These are phyloP conservation scores for Sugiyamaella floridensis DNA, from an alignment of 805 yeast species.

Conservation along the genomic window DNA sequence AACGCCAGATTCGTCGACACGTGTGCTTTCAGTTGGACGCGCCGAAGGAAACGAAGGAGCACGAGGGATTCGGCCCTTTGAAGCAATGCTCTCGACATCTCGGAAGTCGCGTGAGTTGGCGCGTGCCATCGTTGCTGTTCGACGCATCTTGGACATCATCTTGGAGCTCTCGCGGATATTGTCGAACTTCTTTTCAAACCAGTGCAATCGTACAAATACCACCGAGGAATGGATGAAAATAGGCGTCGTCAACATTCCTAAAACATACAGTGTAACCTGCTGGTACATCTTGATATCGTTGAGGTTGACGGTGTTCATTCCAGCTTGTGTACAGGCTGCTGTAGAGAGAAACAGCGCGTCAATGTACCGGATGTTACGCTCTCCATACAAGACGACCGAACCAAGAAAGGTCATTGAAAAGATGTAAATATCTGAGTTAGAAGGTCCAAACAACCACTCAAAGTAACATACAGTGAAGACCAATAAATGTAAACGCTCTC, in stretches of 20 bases:
- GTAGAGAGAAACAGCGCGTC: slow-evolving; percentile 73
- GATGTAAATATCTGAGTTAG: slow-evolving; percentile 43
- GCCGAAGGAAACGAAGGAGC: too few relatives aligned
- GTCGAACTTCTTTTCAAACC: slow-evolving; percentile 85
- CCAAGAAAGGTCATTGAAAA: slow-evolving; percentile 51
- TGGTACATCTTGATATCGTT: slow-evolving; percentile 66
- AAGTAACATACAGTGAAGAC: slow-evolving; percentile 27
- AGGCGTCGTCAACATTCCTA: slow-evolving; percentile 70
- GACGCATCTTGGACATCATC: slow-evolving; percentile 70
- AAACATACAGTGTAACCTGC: slow-evolving; percentile 62
- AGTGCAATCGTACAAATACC: slow-evolving; percentile 70
- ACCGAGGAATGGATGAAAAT: slow-evolving; percentile 78
- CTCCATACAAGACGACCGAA: slow-evolving; percentile 73
- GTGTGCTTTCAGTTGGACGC: too few relatives aligned
- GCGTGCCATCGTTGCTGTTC: slow-evolving; percentile 63
- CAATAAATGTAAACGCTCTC: slow-evolving; percentile 13
- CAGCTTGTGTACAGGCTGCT: slow-evolving; percentile 86
- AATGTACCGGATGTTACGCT: slow-evolving; percentile 56
- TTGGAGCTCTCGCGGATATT: slow-evolving; percentile 74
- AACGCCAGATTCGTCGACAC: background rate
- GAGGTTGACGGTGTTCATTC: slow-evolving; percentile 71
- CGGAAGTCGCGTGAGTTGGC: slow-evolving; percentile 25
- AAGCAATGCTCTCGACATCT: background rate
- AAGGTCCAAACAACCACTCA: background rate
- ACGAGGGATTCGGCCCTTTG: background rate